Base-by-base conservation (phyloP, 352 stramenopile species). In the Pythium rishiriense region DNA sequence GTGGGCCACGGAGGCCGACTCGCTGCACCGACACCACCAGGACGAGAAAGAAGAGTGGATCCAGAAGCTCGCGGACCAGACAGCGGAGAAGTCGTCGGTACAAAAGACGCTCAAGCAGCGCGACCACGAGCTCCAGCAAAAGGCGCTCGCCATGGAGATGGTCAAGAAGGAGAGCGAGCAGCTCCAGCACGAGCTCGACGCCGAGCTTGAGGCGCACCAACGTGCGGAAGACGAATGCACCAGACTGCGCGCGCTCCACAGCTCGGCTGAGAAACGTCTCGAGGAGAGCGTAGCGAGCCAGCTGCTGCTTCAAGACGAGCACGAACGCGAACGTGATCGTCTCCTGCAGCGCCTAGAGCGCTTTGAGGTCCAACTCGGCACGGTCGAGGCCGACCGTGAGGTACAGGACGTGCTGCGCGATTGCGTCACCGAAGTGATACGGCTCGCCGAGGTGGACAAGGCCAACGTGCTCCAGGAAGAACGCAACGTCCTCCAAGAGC, bases 41-140 rank as follows among this genome's bases (percentile, higher is more conserved):
- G 33, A 55, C 10, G 75, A 92, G 24, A 79, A 75, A 31, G 85
- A 91, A 56, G 59, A 72, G 22, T 90, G 75, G 79, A 91, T 92
- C 49, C 70, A 81, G 37, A 78, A 78, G 17, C 59, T 85, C 25
- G 82, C 80, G 5, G 83, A 91, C 22, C 78, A 87, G 47, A 75
- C 78, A 5, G 76, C 82, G 2, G 81, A 91, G 39, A 85, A 81
- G 49, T 69, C 75, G 21, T 65, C 74, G 9, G 31, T 85, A 0
- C 81, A 88, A 31, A 86, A 81, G 28, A 72, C 82, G 14, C 57
- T 92, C 24, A 87, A 85, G 62, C 68, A 69, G 31, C 60, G 65
- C 3, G 65, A 73, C 17, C 56, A 77, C 26, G 76, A 80, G 47
- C 56, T 78, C 6, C 61, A 80, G 39, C 71, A 81, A 42, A 51